Conservation (phyloP, 176 grass and related monocot genomes). For the Aegilops sharonensis region DNA sequence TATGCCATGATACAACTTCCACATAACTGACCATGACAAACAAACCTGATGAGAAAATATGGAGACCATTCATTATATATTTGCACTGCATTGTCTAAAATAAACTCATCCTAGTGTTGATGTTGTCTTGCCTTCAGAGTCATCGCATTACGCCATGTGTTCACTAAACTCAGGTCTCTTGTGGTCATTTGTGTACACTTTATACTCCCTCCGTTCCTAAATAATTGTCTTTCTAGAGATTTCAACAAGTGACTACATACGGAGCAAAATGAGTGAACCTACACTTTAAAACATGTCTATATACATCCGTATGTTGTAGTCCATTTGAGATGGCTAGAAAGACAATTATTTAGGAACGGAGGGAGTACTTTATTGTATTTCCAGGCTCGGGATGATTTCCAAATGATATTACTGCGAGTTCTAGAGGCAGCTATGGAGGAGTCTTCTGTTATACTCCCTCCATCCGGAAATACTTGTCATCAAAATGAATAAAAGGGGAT, state of each 20-base stretch:
- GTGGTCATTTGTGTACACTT: conserved; percentile 4
- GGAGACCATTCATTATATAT: background rate
- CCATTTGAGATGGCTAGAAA: too few species aligned
- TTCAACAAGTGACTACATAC: too few species aligned
- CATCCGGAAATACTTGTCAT: too few species aligned
- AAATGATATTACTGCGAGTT: conserved; percentile 81
- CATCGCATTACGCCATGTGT: conserved; percentile 2
- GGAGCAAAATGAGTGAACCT: too few species aligned
- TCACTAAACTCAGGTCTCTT: background rate
- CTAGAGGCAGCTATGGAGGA: conserved; percentile 83
- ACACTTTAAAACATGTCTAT: too few species aligned
- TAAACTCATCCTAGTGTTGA: background rate
- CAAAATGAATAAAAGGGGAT: too few species aligned
- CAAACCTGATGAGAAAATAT: background rate
- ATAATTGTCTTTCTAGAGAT: too few species aligned
- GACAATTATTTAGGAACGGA: too few species aligned
- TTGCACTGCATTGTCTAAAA: background rate
- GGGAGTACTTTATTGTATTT: background rate
- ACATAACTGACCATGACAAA: too few species aligned
- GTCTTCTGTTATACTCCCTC: conserved; percentile 50
- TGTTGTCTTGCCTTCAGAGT: background rate
- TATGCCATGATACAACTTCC: too few species aligned
- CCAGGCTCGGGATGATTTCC: conserved; percentile 95
- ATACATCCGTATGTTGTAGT: too few species aligned
- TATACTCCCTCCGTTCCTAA: background rate